Conservation (phyloP, 2,329 filamentous ascomycete species). For the Dothistroma septosporum region DNA sequence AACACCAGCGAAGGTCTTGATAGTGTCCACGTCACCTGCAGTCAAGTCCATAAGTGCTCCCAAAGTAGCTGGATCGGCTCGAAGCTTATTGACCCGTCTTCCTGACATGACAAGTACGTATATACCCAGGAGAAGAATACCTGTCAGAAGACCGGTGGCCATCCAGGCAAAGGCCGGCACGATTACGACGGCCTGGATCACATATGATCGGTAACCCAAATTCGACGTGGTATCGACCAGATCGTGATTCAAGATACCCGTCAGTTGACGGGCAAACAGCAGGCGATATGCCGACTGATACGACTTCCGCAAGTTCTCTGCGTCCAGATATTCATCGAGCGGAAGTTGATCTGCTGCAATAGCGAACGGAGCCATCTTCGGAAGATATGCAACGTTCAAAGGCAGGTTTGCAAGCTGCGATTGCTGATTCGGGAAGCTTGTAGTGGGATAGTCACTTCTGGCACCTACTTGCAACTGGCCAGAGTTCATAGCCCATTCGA, state of each 20-base stretch:
- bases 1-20: conserved; percentile 2
- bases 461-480: conserved; percentile 15
- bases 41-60: conserved; percentile 36
- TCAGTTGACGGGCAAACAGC: conserved; percentile 39
- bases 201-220: conserved; percentile 24
- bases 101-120: conserved; percentile 22
- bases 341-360: conserved; percentile 30
- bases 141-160: conserved; percentile 35
- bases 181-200: conserved; percentile 36
- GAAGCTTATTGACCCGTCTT: conserved; percentile 4
- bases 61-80: conserved; percentile 35
- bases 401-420: conserved; percentile 20
- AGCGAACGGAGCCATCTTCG: conserved; percentile 40
- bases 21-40: conserved; percentile 10
- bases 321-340: conserved; percentile 35
- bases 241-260: conserved; percentile 28
- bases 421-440: conserved; percentile 22
- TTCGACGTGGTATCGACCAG: conserved; percentile 10
- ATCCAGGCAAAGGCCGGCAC: conserved; percentile 39
- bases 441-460: conserved; percentile 21
- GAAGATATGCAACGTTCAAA: conserved; percentile 25
- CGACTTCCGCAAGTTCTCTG: conserved; percentile 29
- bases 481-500: conserved; percentile 37
- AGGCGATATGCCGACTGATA: conserved; percentile 43
- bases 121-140: conserved; percentile 25